Evolutionary conservation across 2,329 filamentous ascomycete genomes (phyloP).

Genomic region (Shiraia sp.): DNA sequence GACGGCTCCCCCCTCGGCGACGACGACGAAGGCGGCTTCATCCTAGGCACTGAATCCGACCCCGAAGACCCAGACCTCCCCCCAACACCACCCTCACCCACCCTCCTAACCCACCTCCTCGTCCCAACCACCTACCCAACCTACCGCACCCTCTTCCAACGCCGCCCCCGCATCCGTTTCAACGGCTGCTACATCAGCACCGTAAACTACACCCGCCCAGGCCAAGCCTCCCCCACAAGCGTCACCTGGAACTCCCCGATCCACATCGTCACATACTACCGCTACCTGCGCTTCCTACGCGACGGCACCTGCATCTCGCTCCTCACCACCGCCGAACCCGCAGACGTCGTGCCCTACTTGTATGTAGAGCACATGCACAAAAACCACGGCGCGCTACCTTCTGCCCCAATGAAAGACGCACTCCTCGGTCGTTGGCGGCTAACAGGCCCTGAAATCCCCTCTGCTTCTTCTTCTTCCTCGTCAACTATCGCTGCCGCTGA

Average conservation of each 20-base stretch:
- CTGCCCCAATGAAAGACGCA: slow-evolving; percentile 69
- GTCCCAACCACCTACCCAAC: slow-evolving; percentile 45
- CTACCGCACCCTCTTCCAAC: slow-evolving; percentile 72
- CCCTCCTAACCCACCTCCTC: slow-evolving; percentile 36
- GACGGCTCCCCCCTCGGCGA: slow-evolving; percentile 52
- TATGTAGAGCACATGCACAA: slow-evolving; percentile 68
- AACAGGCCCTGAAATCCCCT: slow-evolving; percentile 53
- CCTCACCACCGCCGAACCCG: slow-evolving; percentile 77
- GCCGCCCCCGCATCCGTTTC: slow-evolving; percentile 84
- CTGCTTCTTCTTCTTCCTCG: no score
- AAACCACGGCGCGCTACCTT: slow-evolving; percentile 47
- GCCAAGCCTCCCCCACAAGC: slow-evolving; percentile 70
- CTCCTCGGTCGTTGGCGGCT: slow-evolving; percentile 68
- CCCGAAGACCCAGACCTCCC: slow-evolving; percentile 7
- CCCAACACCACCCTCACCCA: slow-evolving; percentile 7
- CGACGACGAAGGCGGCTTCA: slow-evolving; percentile 37
- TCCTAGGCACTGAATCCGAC: slow-evolving; percentile 30
- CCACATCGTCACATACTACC: slow-evolving; percentile 96
- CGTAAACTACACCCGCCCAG: slow-evolving; percentile 89
- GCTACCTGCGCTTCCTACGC: slow-evolving; percentile 92
- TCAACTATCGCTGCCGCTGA: no score
- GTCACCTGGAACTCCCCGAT: slow-evolving; percentile 79
- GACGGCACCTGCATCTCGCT: slow-evolving; percentile 84
- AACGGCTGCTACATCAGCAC: slow-evolving; percentile 96
- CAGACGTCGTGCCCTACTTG: slow-evolving; percentile 85